Evolutionary conservation across 495 filamentous ascomycete species (phyloP), one percentile per base, ranked within the genome.

Genomic region (Parathielavia appendiculata): DNA sequence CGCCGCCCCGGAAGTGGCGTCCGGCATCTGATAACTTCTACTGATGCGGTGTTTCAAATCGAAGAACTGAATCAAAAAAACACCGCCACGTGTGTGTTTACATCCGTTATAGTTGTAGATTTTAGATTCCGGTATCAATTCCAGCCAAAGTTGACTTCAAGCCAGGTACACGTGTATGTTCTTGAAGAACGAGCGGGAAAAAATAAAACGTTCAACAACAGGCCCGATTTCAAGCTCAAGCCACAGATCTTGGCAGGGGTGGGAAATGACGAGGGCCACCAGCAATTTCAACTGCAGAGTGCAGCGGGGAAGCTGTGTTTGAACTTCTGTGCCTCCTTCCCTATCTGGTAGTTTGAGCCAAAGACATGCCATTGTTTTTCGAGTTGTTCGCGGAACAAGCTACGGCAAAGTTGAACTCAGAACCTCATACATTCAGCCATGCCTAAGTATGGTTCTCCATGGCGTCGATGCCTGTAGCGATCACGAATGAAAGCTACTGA

Each of bases 201-300:
- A 41, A 32, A 39, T 23, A 19, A 17, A 30, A 30, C 26, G 26
- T 2, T 6, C 26, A 30, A 30, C 26, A 30, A 30, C 26, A 6
- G 26, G 6, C 26, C 26, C 35, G n/a, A 17, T 51, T 23, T 40
- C 32, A 36, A 23, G 22, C 22, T 16, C 44, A 49, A 19, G 34
- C 41, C 32, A 45, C 32, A n/a, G 4, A 5, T 6, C 44, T 35
- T 22, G 45, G 36, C 44, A 57, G 49, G 49, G 48, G 49, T 12
- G 4, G 50, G 56, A 58, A 53, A 58, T 58, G 49, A 53, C 11
- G 56, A 32, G 56, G 56, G 41, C 17, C 35, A 11, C 40, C 32
- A 13, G 22, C 48, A 58, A 58, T 58, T 41, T 53, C 48, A 49
- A 48, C 22, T 57, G 54, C 54, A 46, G 43, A 39, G n/a, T 45